Percentiles rank a stretch among this genome's conserved stretches.
Conservation (phyloP, 768 basidiomycete genomes). For the Xanthoconium purpureum region DNA sequence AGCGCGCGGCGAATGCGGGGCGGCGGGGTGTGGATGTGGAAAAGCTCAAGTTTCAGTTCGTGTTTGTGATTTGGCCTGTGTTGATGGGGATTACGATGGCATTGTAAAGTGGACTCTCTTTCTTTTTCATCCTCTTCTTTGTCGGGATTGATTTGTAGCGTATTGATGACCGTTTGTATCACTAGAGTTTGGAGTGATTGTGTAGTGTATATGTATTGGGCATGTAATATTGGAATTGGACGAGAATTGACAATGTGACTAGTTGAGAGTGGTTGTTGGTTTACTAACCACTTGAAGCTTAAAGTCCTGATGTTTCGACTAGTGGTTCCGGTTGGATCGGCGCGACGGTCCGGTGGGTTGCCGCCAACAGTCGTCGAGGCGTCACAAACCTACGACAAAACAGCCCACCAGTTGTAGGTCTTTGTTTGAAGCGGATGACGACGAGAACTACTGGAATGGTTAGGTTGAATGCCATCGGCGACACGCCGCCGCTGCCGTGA, state of each 20-base stretch:
- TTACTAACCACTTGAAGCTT: too few species aligned
- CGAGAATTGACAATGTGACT: neutral
- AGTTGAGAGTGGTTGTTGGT: too few species aligned
- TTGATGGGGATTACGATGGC: conserved; percentile 57
- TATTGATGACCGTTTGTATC: neutral
- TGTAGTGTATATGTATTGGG: neutral
- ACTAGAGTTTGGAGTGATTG: neutral
- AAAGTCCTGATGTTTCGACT: too few species aligned
- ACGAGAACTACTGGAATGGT: too few species aligned
- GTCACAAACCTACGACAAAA: too few species aligned
- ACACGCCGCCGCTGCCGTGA: neutral
- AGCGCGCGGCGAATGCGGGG: conserved; percentile 18
- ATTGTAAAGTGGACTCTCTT: conserved; percentile 27
- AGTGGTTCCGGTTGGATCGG: neutral
- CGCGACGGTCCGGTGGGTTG: neutral
- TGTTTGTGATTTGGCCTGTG: conserved; percentile 55
- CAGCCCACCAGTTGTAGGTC: too few species aligned
- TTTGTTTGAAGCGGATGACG: too few species aligned
- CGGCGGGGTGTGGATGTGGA: conserved; percentile 30
- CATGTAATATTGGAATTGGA: neutral
- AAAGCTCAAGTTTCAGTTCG: conserved; percentile 42
- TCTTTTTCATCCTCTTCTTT: neutral
- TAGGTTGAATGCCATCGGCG: too few species aligned
- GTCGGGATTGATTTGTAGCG: conserved; percentile 1
- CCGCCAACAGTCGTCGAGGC: neutral